phyloP scores from a whole-genome alignment of 2,329 filamentous ascomycete species.

The Aspergillus pseudotamarii region DNA sequence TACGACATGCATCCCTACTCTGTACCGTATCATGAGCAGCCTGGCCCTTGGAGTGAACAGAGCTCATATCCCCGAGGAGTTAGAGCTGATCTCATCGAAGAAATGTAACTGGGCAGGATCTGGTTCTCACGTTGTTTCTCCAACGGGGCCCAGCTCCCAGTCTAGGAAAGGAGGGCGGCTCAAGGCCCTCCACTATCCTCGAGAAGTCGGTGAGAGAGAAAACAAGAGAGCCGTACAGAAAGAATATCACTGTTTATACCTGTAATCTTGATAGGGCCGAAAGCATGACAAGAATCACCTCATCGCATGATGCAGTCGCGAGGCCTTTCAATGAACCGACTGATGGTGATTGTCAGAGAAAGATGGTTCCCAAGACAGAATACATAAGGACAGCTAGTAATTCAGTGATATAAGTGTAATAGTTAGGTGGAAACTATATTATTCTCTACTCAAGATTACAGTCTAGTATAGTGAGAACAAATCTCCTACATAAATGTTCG shows the following conservation, averaged over 20 bases:
- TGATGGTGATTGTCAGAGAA: background rate
- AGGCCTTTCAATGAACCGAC: background rate
- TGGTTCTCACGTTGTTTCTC: background rate
- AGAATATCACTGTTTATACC: no score
- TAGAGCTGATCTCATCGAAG: background rate
- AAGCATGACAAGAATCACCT: no score
- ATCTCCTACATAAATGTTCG: no score
- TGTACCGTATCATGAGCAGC: slow-evolving; percentile 17
- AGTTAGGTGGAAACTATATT: no score
- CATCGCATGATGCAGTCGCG: no score
- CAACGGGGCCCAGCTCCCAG: no score
- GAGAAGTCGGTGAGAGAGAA: no score
- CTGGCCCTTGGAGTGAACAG: slow-evolving; percentile 4
- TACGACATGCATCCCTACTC: slow-evolving; percentile 17
- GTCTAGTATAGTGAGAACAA: no score
- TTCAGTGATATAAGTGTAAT: background rate
- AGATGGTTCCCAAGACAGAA: background rate
- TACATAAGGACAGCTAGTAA: background rate
- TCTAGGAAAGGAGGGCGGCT: no score
- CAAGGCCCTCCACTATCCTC: no score
- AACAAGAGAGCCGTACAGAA: no score
- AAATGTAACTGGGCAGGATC: background rate
- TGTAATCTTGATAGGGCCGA: no score
- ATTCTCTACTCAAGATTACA: background rate
- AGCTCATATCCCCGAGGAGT: background rate